Evolutionary conservation across 2,329 filamentous ascomycete genomes (phyloP).

Genomic region (Aspergillus melleus): DNA sequence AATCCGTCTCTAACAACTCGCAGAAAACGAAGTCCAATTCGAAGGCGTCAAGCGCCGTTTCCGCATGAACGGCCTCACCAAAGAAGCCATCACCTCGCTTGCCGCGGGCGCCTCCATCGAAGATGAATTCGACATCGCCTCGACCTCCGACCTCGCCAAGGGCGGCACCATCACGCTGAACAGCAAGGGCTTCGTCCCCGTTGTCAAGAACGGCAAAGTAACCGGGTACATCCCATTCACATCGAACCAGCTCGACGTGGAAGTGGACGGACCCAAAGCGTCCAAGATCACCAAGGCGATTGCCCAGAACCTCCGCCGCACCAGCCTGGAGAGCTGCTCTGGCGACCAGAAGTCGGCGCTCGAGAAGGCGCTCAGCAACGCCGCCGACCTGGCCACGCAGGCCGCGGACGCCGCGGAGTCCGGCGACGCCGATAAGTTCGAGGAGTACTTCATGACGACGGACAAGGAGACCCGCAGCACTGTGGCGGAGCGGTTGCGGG

Average conservation of each 20-base stretch:
- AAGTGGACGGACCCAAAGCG: slow-evolving; percentile 58
- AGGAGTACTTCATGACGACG: slow-evolving; percentile 64
- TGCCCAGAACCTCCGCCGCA: slow-evolving; percentile 44
- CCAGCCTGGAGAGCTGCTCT: slow-evolving; percentile 56
- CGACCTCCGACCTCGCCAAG: slow-evolving; percentile 42
- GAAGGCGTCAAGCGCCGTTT: slow-evolving; percentile 32
- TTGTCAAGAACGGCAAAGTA: slow-evolving; percentile 54
- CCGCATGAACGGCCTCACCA: slow-evolving; percentile 27
- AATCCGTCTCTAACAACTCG: neutral
- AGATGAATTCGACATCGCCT: slow-evolving; percentile 38
- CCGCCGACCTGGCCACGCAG: slow-evolving; percentile 44
- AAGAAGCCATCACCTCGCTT: slow-evolving; percentile 32
- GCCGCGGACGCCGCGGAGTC: slow-evolving; percentile 55
- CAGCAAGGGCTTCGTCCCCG: slow-evolving; percentile 58
- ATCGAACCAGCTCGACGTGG: slow-evolving; percentile 59
- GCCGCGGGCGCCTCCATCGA: slow-evolving; percentile 28
- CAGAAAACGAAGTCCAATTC: slow-evolving; percentile 33
- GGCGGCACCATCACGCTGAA: slow-evolving; percentile 58
- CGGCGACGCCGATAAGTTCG: slow-evolving; percentile 34
- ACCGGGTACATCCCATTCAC: slow-evolving; percentile 57
- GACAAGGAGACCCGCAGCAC: slow-evolving; percentile 44
- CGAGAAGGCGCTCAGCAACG: slow-evolving; percentile 56
- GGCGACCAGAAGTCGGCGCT: slow-evolving; percentile 48
- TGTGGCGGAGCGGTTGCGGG: slow-evolving; percentile 54
- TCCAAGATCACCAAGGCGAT: slow-evolving; percentile 52